Evolutionary conservation across 768 basidiomycete species (phyloP).

Genomic region (Agrocybe pediades): DNA sequence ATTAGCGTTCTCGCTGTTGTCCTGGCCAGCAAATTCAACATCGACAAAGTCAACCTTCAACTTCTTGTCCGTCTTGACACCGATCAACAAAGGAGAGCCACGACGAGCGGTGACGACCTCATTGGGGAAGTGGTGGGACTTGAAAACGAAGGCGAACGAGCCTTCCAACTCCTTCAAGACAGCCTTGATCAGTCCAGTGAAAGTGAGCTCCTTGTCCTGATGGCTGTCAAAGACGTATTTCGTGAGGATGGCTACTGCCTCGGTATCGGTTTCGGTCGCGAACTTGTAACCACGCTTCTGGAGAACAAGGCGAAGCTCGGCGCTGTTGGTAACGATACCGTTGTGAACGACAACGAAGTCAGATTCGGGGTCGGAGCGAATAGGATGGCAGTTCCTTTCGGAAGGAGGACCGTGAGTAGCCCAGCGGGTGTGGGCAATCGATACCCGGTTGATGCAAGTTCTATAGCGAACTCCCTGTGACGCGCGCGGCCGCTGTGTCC

Average conservation of each 20-base stretch:
- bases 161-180: conserved; percentile 98
- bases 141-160: conserved; percentile 99
- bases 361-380: conserved; percentile 74
- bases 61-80: conserved; percentile 99
- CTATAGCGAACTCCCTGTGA: no score
- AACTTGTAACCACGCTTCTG: conserved; percentile 96
- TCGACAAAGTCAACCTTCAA: conserved; percentile 99
- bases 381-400: conserved; percentile 91
- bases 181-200: conserved; percentile 91
- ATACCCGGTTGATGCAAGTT: conserved; percentile 82
- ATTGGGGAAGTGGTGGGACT: conserved; percentile 92
- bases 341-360: conserved; percentile 98
- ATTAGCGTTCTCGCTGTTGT: conserved; percentile 47
- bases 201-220: conserved; percentile 79
- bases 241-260: conserved; percentile 92
- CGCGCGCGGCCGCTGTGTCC: no score
- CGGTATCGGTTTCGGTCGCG: conserved; percentile 95
- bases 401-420: conserved; percentile 95
- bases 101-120: conserved; percentile 95
- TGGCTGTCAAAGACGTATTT: conserved; percentile 98
- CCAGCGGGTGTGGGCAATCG: conserved; percentile 99
- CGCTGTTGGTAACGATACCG: conserved; percentile 95
- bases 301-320: conserved; percentile 86
- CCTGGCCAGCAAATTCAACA: conserved; percentile 88
- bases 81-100: conserved; percentile 94